Conservation (phyloP, 495 filamentous ascomycete species). For the Copromyces sp. region DNA sequence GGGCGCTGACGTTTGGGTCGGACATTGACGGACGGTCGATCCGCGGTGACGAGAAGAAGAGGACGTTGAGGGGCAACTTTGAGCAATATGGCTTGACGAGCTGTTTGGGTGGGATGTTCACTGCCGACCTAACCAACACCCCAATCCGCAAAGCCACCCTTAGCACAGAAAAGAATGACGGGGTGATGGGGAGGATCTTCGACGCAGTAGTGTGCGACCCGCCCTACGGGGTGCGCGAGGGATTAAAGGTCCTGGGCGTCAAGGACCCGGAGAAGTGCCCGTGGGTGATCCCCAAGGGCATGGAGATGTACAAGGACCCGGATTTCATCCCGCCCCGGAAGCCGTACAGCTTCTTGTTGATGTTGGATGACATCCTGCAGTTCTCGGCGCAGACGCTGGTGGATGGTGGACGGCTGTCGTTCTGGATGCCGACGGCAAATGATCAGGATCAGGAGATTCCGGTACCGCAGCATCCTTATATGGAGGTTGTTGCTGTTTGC, state of each 20-base stretch:
- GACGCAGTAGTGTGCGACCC: conserved; percentile 96
- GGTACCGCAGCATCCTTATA: conserved; percentile 64
- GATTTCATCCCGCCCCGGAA: conserved; percentile 83
- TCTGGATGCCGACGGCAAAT: conserved; percentile 97
- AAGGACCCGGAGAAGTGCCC: conserved; percentile 52
- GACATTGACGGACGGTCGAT: conserved; percentile 91
- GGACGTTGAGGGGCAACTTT: conserved; percentile 63
- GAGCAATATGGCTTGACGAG: conserved; percentile 63
- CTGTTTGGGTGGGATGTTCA: conserved; percentile 63
- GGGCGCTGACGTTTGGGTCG: conserved; percentile 65
- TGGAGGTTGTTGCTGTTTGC: conserved; percentile 70
- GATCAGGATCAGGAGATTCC: conserved; percentile 61
- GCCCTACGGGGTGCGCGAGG: conserved; percentile 94
- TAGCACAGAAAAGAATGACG: conserved; percentile 5
- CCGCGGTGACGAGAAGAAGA: conserved; percentile 48
- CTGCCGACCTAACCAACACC: conserved; percentile 81
- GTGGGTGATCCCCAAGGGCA: conserved; percentile 58
- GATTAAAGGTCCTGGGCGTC: conserved; percentile 73
- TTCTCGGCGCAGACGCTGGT: conserved; percentile 75
- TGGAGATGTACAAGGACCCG: conserved; percentile 58
- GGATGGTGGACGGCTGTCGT: conserved; percentile 67
- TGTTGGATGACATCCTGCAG: conserved; percentile 79
- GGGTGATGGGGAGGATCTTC: conserved; percentile 43
- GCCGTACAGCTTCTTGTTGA: conserved; percentile 80
- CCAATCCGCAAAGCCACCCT: conserved; percentile 47